Evolutionary conservation across 345 rosid genomes (phyloP), one percentile per base, ranked within the genome.

Genomic region (Raphanus raphanistrum): DNA sequence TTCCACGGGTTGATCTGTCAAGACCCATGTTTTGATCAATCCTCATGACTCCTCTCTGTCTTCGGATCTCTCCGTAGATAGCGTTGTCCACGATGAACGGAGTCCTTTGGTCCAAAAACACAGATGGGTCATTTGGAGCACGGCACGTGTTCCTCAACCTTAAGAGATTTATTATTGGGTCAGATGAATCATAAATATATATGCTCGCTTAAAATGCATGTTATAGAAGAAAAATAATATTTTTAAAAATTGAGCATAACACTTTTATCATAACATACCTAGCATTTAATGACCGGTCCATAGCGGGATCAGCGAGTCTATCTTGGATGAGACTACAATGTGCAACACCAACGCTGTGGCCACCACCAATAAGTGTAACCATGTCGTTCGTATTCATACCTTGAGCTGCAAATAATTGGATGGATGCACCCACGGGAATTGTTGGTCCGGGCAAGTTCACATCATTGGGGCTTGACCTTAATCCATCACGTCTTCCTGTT

Each of bases 341-440:
- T 0, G 84, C 83, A 45, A 83, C 77, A n/a, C 93, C 97, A n/a
- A 90, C 90, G 0, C 94, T 84, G 72, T 93, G 97, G 6, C 84
- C 94, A 41, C 97, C 97, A 48, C 92, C 73, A 60, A 79, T 68
- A 12, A 89, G 97, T 57, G 88, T 83, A n/a, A 83, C 89, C 95
- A 91, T 91, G 0, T 91, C 93, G 16, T 75, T 61, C 13, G 83
- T 32, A 3, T 66, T 82, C 63, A 91, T 77, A 0, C 88, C 89
- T 77, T 81, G 87, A 2, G 81, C 66, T 3, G 48, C 74, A 82
- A 93, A 91, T 31, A 35, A 0, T 21, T 81, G 79, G 28, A 77
- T 50, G 0, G 93, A 84, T 36, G 83, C 68, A 0, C 80, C n/a
- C 6, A 89, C 87, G 0, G 86, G 69, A 4, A 71, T n/a, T 4